Base-by-base conservation (phyloP, 805 yeast species). In the Candida tibetensis region DNA sequence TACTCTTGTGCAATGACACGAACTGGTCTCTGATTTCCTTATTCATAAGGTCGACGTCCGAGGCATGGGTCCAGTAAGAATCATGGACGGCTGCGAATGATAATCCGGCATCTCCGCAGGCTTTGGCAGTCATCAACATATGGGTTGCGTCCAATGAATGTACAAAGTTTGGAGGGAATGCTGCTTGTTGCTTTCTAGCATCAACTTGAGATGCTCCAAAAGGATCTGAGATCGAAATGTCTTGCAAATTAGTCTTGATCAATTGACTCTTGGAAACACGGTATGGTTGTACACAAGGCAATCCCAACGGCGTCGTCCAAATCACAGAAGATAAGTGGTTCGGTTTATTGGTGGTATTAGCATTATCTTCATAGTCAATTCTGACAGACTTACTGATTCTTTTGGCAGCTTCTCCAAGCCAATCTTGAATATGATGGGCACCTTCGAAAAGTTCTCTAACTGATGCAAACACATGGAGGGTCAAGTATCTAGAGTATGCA, bases 251-350 rank as follows among this genome's bases (percentile, higher is more conserved):
- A 0, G 99, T 91, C n/a, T 69, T 60, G 7, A 93, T 77, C 44
- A 80, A 81, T 48, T 74, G 80, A 45, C 75, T 77, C 48, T 76
- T 77, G 31, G 72, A 65, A 19, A 80, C 75, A 50, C 99, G 76
- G 57, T 93, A 93, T 1, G 99, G 99, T 60, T 93, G 99, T 14
- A 93, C 99, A 57, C 95, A 89, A 2, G 98, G 96, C 44, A 93
- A 69, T 3, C 96, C 96, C 28, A 91, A 64, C 1, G 99, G 98
- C 0, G 98, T 84, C 0, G 99, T 93, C 99, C 99, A 93, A 49
- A 93, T 88, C 5, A 93, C 96, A 4, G 95, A 79, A 1, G 95
- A 79, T 74, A 87, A 77, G 52, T 78, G 82, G 40, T 76, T 80
- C 4, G 83, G 82, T 34, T 72, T 72, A 14, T 44, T 44, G 12